Percentiles rank a stretch among this genome's conserved stretches.
These are phyloP conservation scores for Dentipellis fragilis DNA, from an alignment of 768 basidiomycete species.

Conservation along the genomic window DNA sequence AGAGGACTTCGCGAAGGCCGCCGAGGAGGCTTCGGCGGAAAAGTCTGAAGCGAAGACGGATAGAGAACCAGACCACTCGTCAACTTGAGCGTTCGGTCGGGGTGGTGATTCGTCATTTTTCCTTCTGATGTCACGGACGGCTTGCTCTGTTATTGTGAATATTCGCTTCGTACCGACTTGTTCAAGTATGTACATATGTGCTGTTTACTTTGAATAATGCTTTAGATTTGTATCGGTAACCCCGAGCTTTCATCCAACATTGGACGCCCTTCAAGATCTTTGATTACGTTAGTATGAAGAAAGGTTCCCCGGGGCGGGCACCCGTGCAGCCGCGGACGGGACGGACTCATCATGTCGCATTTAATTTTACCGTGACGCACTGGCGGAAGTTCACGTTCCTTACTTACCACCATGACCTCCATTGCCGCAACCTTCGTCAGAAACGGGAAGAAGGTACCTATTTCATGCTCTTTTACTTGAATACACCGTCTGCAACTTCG, in stretches of 20 bases:
- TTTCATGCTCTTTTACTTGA: neutral
- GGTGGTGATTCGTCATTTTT: neutral
- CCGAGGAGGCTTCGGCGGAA: neutral
- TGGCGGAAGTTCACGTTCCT: neutral
- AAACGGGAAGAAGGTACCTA: conserved; percentile 9
- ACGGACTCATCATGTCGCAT: neutral
- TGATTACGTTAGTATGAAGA: neutral
- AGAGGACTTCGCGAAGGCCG: conserved; percentile 3
- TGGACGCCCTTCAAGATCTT: neutral
- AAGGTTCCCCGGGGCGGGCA: neutral
- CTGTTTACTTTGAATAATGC: neutral
- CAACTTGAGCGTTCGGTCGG: neutral
- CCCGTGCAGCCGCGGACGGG: neutral
- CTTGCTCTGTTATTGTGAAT: too few species aligned
- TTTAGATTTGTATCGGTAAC: neutral
- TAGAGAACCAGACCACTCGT: neutral
- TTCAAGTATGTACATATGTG: neutral
- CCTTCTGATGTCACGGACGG: neutral
- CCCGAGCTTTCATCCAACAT: neutral
- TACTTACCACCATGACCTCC: neutral
- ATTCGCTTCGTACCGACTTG: too few species aligned
- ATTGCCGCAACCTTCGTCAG: conserved; percentile 8
- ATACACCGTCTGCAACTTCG: conserved; percentile 8
- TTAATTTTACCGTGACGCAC: neutral
- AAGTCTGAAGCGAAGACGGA: neutral